These are phyloP conservation scores for Astrephomene gubernaculifera DNA, from an alignment of 139 green algal genomes.

Conservation along the genomic window DNA sequence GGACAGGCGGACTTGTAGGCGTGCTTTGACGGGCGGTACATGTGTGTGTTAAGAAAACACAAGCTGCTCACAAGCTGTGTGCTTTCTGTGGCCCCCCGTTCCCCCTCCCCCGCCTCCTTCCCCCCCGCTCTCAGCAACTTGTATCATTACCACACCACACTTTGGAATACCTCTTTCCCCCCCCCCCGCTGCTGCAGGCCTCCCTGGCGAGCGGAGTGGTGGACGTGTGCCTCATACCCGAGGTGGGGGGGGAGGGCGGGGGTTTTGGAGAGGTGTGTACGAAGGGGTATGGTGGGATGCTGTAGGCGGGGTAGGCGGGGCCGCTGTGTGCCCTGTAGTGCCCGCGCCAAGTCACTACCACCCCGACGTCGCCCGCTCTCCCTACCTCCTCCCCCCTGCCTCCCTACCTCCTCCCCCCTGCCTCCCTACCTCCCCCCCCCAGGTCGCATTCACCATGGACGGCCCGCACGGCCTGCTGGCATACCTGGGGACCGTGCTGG, in stretches of 20 bases:
- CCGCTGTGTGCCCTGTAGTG: neutral
- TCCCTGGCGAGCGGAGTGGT: conserved; percentile 84
- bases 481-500: conserved; percentile 80
- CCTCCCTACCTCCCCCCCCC: neutral
- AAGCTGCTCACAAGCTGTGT: too few relatives aligned
- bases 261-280: neutral
- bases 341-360: neutral
- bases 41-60: neutral
- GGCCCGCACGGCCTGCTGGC: conserved; percentile 80
- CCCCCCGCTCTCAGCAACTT: too few relatives aligned
- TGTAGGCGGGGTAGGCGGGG: too few relatives aligned
- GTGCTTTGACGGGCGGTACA: too few relatives aligned
- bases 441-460: conserved; percentile 73
- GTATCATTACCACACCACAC: too few relatives aligned
- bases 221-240: conserved; percentile 67
- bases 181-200: too few relatives aligned
- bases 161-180: too few relatives aligned
- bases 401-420: neutral
- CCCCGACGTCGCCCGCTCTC: too few relatives aligned
- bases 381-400: neutral
- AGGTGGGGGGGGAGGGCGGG: conserved; percentile 3
- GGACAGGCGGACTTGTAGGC: too few relatives aligned
- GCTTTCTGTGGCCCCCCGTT: neutral
- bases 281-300: neutral
- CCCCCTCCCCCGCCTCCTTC: neutral